Percentiles rank a stretch among this genome's conserved stretches.
phyloP scores from a whole-genome alignment of 495 filamentous ascomycete species.

The Aspergillus panamensis region DNA sequence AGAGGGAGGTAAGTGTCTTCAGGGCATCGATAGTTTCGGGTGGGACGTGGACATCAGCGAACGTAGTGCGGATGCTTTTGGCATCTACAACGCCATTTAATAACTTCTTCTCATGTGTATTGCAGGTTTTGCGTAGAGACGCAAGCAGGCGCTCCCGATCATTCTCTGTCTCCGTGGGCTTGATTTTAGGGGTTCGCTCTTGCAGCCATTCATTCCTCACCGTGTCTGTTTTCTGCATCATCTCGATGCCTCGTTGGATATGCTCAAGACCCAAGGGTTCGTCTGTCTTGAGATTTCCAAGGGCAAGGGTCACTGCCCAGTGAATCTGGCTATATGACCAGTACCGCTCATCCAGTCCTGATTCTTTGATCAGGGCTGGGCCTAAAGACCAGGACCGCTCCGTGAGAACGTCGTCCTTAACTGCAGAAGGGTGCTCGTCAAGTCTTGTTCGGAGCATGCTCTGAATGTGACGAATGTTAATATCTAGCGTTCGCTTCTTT shows the following conservation, averaged over 20 bases:
- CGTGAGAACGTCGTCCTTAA: slow-evolving; percentile 35
- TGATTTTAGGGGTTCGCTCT: slow-evolving; percentile 30
- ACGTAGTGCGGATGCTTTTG: slow-evolving; percentile 77
- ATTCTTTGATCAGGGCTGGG: slow-evolving; percentile 32
- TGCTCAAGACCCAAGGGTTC: slow-evolving; percentile 40
- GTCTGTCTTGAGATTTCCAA: slow-evolving; percentile 50
- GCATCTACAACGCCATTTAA: slow-evolving; percentile 78
- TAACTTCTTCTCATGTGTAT: slow-evolving; percentile 76
- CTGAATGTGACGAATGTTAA: slow-evolving; percentile 68
- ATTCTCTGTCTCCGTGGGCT: slow-evolving; percentile 25
- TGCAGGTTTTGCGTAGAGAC: slow-evolving; percentile 54
- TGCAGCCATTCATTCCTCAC: slow-evolving; percentile 40
- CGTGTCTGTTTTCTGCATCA: slow-evolving; percentile 36
- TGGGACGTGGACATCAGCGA: slow-evolving; percentile 77
- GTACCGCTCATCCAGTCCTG: slow-evolving; percentile 49
- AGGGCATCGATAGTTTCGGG: slow-evolving; percentile 81
- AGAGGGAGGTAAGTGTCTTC: slow-evolving; percentile 84
- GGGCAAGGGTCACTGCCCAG: slow-evolving; percentile 56
- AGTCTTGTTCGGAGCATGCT: slow-evolving; percentile 57
- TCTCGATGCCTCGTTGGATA: slow-evolving; percentile 36
- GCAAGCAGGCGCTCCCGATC: slow-evolving; percentile 36
- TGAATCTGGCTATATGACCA: slow-evolving; percentile 61
- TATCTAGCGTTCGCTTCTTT: slow-evolving; percentile 51
- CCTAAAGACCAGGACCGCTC: slow-evolving; percentile 39
- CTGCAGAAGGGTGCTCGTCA: slow-evolving; percentile 29